phyloP scores from a whole-genome alignment of 2,329 filamentous ascomycete genomes.

The Colletotrichum cordylinicola region DNA sequence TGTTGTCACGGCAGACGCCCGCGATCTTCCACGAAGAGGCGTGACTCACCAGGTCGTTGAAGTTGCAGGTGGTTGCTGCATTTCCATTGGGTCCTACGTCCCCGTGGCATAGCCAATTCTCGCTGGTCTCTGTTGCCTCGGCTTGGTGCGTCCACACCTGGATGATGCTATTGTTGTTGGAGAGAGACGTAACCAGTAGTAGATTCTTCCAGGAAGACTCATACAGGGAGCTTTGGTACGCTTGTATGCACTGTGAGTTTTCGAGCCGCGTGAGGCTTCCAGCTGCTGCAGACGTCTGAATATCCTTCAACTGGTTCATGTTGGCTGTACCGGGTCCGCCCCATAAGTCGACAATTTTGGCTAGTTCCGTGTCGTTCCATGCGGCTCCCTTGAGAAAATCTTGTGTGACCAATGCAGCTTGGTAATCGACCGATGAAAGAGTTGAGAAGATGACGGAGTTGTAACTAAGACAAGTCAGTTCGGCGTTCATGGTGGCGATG shows the following conservation, averaged over 20 bases:
- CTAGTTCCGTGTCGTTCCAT: not conserved
- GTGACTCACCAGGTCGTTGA: not conserved
- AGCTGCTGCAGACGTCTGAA: not conserved
- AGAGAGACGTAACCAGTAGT: not conserved
- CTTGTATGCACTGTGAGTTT: not conserved
- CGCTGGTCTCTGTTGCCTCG: not conserved
- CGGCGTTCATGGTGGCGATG: not conserved
- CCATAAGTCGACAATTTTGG: not conserved
- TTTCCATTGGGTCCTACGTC: not conserved
- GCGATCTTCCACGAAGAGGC: not conserved
- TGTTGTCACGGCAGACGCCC: not conserved
- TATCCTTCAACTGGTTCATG: not conserved
- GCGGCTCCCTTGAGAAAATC: not conserved
- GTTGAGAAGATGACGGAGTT: not conserved
- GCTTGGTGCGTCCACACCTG: not conserved
- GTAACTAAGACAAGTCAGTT: not conserved
- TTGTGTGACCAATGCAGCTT: not conserved
- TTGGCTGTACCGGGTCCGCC: not conserved
- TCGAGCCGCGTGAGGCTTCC: not conserved
- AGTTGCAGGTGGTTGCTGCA: not conserved
- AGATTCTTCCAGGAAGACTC: not conserved
- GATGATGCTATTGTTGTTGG: not conserved
- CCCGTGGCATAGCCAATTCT: not conserved
- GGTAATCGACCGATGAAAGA: not conserved
- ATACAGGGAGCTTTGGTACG: not conserved